A percentile compares a stretch with the other conserved stretches of the same genome.
These are phyloP conservation scores for Lactarius akahatsu DNA, from an alignment of 768 basidiomycete genomes.

Conservation along the genomic window DNA sequence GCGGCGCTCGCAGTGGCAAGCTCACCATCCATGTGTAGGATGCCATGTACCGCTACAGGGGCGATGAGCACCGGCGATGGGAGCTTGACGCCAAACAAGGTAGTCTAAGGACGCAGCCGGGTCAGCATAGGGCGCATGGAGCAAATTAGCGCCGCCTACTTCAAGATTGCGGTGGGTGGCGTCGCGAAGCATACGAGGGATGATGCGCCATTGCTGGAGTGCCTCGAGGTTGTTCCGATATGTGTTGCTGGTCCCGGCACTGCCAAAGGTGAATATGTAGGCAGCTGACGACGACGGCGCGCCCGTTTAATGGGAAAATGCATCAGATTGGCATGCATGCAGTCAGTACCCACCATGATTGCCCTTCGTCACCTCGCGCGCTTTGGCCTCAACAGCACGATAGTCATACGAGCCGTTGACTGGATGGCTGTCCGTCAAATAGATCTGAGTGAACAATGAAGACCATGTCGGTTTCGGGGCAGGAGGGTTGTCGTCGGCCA, in stretches of 20 bases:
- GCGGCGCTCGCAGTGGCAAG: constrained; percentile 68
- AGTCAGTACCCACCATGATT: constrained; percentile 44
- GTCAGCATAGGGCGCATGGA: background rate
- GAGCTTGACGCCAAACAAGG: constrained; percentile 66
- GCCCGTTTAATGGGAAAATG: background rate
- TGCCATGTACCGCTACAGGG: constrained; percentile 70
- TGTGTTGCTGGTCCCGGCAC: constrained; percentile 70
- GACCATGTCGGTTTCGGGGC: constrained; percentile 20
- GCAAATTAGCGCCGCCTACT: constrained; percentile 39
- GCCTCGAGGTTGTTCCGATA: constrained; percentile 63
- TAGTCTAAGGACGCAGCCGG: constrained; percentile 48
- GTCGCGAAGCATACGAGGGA: constrained; percentile 75
- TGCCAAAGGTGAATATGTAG: constrained; percentile 75
- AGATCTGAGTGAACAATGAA: constrained; percentile 7
- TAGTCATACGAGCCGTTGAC: constrained; percentile 57
- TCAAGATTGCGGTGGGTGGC: constrained; percentile 57
- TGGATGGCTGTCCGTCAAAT: background rate
- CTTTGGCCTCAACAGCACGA: constrained; percentile 63
- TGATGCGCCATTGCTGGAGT: constrained; percentile 66
- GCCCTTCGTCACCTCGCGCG: constrained; percentile 59
- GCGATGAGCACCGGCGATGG: constrained; percentile 63
- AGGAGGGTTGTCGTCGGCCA: background rate
- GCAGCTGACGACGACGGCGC: constrained; percentile 43
- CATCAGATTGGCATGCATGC: no score
- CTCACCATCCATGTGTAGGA: constrained; percentile 70